Conservation (phyloP, 192 early-diverging fungal species). For the Coemansia interrupta region DNA sequence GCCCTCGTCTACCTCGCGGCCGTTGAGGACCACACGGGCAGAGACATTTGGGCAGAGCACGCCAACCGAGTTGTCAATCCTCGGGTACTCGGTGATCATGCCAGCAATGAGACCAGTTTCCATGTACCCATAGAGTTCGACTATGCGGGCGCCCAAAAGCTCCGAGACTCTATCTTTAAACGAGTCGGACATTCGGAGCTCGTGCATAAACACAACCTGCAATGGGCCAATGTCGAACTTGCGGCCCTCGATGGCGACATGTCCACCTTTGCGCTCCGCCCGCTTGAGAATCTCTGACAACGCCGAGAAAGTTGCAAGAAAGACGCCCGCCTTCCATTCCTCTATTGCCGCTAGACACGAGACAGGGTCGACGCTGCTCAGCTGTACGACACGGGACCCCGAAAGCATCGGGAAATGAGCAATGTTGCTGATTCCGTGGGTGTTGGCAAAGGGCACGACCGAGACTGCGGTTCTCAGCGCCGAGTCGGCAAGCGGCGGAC, state of each 20-base stretch:
- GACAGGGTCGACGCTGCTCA: conserved; percentile 17
- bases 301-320: conserved; percentile 29
- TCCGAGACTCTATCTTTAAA: conserved; percentile 22
- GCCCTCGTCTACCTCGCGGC: conserved; percentile 32
- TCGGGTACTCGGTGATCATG: conserved; percentile 45
- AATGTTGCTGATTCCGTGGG: conserved; percentile 41
- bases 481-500: conserved; percentile 10
- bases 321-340: conserved; percentile 22
- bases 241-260: conserved; percentile 9
- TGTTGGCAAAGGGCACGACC: conserved; percentile 34
- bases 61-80: conserved; percentile 37
- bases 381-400: conserved; percentile 42
- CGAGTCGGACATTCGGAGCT: conserved; percentile 21
- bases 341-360: conserved; percentile 33
- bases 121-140: conserved; percentile 49
- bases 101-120: conserved; percentile 46
- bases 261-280: conserved; percentile 16
- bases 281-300: conserved; percentile 16
- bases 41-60: conserved; percentile 35
- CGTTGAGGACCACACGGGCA: conserved; percentile 36
- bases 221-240: conserved; percentile 25
- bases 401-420: conserved; percentile 47
- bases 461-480: conserved; percentile 32
- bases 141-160: conserved; percentile 33
- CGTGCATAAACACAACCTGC: conserved; percentile 30